These are phyloP conservation scores for Mucor mucedo DNA, from an alignment of 371 early-diverging fungal genomes.

Conservation along the genomic window DNA sequence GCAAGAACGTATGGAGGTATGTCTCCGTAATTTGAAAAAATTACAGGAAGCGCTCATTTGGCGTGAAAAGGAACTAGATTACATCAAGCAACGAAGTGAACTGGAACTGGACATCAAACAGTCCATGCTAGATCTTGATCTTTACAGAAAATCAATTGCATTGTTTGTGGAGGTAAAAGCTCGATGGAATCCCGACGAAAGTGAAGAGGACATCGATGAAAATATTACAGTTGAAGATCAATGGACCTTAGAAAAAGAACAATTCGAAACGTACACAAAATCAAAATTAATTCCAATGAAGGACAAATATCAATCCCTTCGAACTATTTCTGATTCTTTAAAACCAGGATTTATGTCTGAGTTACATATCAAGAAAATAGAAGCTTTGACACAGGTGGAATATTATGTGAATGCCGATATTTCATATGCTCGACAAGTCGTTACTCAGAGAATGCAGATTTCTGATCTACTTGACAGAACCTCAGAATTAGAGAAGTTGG, in stretches of 20 bases:
- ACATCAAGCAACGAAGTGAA: conserved; percentile 25
- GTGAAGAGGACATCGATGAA: neutral
- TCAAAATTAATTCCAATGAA: conserved; percentile 11
- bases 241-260: conserved; percentile 9
- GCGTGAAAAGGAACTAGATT: conserved; percentile 26
- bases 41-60: conserved; percentile 22
- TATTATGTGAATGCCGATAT: conserved; percentile 25
- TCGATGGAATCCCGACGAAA: conserved; percentile 24
- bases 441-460: conserved; percentile 31
- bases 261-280: conserved; percentile 3
- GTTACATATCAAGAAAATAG: conserved; percentile 30
- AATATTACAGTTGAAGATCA: neutral
- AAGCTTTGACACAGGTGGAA: conserved; percentile 25
- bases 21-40: conserved; percentile 18
- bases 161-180: conserved; percentile 21
- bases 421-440: conserved; percentile 27
- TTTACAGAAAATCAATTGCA: conserved; percentile 9
- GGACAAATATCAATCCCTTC: conserved; percentile 8
- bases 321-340: conserved; percentile 12
- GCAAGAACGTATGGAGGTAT: conserved; percentile 25
- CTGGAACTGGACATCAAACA: conserved; percentile 18
- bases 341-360: conserved; percentile 36
- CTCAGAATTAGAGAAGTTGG: conserved; percentile 32
- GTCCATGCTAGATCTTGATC: conserved; percentile 15
- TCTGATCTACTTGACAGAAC: conserved; percentile 23